phyloP scores from a whole-genome alignment of 2,329 filamentous ascomycete genomes.

The Fonsecaea nubica region DNA sequence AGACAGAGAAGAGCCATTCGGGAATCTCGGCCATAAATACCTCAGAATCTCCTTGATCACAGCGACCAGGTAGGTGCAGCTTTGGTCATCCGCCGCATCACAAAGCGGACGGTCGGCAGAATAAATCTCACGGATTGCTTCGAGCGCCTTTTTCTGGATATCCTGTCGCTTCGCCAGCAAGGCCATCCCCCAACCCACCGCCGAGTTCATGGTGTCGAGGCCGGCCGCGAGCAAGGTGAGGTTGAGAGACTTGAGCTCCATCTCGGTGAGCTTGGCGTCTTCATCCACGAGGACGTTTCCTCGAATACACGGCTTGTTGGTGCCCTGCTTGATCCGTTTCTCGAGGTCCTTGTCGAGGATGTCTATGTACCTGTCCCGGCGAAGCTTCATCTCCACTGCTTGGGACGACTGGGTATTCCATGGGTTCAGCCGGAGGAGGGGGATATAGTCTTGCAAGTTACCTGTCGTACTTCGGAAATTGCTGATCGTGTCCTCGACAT shows the following conservation, averaged over 20 bases:
- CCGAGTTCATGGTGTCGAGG: conserved; percentile 69
- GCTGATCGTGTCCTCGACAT: conserved; percentile 67
- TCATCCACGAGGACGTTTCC: conserved; percentile 69
- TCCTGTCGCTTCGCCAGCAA: conserved; percentile 65
- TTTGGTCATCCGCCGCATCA: conserved; percentile 66
- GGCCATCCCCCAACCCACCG: conserved; percentile 69
- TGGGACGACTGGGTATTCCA: conserved; percentile 64
- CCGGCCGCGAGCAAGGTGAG: conserved; percentile 72
- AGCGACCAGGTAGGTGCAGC: conserved; percentile 66
- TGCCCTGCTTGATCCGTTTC: conserved; percentile 65
- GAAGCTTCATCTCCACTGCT: conserved; percentile 64
- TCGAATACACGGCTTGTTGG: conserved; percentile 68
- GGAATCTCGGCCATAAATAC: background rate
- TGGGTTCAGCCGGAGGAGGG: conserved; percentile 65
- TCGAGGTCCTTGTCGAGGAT: conserved; percentile 64
- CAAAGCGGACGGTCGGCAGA: conserved; percentile 61
- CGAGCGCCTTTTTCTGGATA: conserved; percentile 65
- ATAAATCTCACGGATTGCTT: conserved; percentile 63
- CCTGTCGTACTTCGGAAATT: conserved; percentile 66
- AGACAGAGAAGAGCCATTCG: no score
- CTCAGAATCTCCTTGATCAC: conserved; percentile 66
- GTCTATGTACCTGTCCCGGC: conserved; percentile 66
- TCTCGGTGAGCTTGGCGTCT: conserved; percentile 66
- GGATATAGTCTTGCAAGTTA: conserved; percentile 68
- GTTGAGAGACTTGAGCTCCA: conserved; percentile 69